A percentile compares a stretch with the other conserved stretches of the same genome.
These are phyloP conservation scores for Neurospora sp. DNA, from an alignment of 495 filamentous ascomycete species.

Conservation along the genomic window DNA sequence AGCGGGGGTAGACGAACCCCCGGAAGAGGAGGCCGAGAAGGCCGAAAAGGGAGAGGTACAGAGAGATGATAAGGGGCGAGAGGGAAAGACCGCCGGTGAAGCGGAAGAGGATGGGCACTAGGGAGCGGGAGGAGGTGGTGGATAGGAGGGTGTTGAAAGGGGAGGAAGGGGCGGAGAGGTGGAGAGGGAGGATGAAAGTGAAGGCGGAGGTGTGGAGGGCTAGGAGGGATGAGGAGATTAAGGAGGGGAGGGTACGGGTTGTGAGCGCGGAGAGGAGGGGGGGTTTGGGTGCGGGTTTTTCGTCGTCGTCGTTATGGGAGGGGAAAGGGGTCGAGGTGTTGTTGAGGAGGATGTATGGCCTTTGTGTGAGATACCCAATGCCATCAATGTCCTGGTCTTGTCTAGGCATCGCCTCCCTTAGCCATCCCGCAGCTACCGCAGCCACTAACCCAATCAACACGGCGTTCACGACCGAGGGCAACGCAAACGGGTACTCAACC, in stretches of 20 bases:
- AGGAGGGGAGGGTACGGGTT: constrained; percentile 47
- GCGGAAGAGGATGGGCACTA: constrained; percentile 42
- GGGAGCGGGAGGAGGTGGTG: constrained; percentile 56
- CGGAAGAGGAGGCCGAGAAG: constrained; percentile 59
- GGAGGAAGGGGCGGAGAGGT: constrained; percentile 55
- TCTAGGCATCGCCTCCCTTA: constrained; percentile 1
- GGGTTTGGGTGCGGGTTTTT: neutral
- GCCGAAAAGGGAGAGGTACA: constrained; percentile 61
- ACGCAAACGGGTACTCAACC: neutral
- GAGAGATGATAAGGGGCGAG: constrained; percentile 54
- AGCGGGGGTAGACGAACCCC: constrained; percentile 56
- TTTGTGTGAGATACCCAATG: neutral
- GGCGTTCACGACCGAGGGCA: constrained; percentile 3
- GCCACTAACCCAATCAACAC: neutral
- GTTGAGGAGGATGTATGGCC: neutral
- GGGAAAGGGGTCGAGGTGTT: neutral
- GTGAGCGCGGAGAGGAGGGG: constrained; percentile 46
- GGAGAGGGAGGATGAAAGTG: constrained; percentile 63
- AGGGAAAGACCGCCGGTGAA: constrained; percentile 68
- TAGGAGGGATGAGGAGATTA: constrained; percentile 55
- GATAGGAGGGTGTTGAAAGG: constrained; percentile 59
- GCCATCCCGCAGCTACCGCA: neutral
- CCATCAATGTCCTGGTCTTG: neutral
- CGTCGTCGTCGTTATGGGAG: neutral
- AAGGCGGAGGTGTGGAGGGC: constrained; percentile 69